A percentile compares a stretch with the other conserved stretches of the same genome.
Conservation (phyloP, 129 eudicot genomes). For the Pittosporum tobira region DNA sequence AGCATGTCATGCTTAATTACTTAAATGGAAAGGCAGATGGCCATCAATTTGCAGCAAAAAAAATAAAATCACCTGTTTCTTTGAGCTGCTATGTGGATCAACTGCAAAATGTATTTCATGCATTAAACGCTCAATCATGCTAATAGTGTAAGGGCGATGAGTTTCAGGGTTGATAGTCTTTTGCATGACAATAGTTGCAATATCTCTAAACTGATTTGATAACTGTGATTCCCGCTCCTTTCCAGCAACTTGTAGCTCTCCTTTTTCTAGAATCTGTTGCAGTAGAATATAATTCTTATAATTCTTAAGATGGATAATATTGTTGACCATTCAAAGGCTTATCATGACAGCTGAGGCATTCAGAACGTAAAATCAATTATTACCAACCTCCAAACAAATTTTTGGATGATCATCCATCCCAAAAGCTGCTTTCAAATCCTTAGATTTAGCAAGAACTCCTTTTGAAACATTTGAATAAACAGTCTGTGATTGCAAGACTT, state of each 20-base stretch:
- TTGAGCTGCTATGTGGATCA: conserved; percentile 85
- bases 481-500: conserved; percentile 87
- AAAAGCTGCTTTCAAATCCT: conserved; percentile 68
- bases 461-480: conserved; percentile 88
- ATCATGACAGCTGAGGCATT: not conserved
- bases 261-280: conserved; percentile 83
- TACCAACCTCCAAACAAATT: conserved; percentile 78
- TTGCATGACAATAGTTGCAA: conserved; percentile 94
- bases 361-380: not conserved
- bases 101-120: conserved; percentile 97
- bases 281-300: not conserved
- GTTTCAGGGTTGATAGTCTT: conserved; percentile 93
- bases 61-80: conserved; percentile 65
- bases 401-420: conserved; percentile 79
- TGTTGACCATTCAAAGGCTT: not conserved
- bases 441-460: conserved; percentile 85
- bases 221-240: conserved; percentile 93
- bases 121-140: conserved; percentile 98
- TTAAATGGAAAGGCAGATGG: not conserved
- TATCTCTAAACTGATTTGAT: conserved; percentile 82
- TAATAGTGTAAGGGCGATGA: conserved; percentile 84
- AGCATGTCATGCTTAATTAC: not conserved
- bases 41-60: conserved; percentile 7
- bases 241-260: conserved; percentile 97
- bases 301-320: no score